Evolutionary conservation across 768 basidiomycete species (phyloP).

Genomic region (Collybia mongolica): DNA sequence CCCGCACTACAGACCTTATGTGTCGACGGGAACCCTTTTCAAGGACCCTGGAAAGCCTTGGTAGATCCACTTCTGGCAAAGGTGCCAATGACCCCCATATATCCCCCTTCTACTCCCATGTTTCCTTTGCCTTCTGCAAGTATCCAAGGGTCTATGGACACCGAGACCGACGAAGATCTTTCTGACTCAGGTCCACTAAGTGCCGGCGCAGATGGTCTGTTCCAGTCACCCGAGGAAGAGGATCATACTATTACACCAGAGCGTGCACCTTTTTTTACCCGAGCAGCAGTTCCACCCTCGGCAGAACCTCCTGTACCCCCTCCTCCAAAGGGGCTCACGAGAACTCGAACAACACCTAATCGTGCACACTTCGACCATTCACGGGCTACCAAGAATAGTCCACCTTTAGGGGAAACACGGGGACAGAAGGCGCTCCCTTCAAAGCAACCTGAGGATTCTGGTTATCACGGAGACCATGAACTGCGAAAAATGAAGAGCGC

Average conservation of each 20-base stretch:
- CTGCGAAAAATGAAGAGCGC: constrained; percentile 86
- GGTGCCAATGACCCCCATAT: constrained; percentile 55
- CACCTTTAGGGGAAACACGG: constrained; percentile 21
- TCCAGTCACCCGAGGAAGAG: constrained; percentile 50
- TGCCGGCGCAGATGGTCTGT: constrained; percentile 29
- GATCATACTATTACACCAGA: constrained; percentile 75
- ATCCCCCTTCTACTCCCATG: constrained; percentile 65
- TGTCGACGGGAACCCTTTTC: constrained; percentile 96
- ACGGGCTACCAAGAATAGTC: constrained; percentile 31
- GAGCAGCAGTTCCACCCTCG: constrained; percentile 51
- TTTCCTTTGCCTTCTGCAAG: constrained; percentile 51
- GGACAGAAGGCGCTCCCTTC: constrained; percentile 16
- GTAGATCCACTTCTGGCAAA: constrained; percentile 81
- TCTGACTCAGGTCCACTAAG: constrained; percentile 54
- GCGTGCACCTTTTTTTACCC: constrained; percentile 49
- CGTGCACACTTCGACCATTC: constrained; percentile 47
- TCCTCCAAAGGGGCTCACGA: constrained; percentile 47
- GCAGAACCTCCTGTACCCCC: constrained; percentile 23
- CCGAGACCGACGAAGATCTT: constrained; percentile 54
- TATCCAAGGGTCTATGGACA: constrained; percentile 34
- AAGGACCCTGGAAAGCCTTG: constrained; percentile 88
- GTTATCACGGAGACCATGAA: constrained; percentile 52
- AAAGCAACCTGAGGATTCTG: constrained; percentile 36
- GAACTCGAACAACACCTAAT: constrained; percentile 78
- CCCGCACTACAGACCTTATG: constrained; percentile 80